phyloP scores from a whole-genome alignment of 2,329 filamentous ascomycete species.

The Aureobasidium lini region DNA sequence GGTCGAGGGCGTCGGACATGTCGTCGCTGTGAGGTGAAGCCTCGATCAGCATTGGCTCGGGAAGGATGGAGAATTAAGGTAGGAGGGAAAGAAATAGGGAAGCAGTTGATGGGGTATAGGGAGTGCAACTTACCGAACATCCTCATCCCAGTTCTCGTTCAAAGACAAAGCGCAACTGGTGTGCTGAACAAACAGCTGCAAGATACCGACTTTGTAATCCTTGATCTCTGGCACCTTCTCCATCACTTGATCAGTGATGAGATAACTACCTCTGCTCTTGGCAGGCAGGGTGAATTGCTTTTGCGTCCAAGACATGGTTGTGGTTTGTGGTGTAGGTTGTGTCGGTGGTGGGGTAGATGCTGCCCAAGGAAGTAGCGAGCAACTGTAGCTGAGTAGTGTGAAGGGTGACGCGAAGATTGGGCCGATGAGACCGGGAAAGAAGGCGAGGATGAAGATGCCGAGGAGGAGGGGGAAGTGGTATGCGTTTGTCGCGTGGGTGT shows the following conservation, averaged over 20 bases:
- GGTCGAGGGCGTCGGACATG: conserved; percentile 89
- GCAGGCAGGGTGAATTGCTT: conserved; percentile 75
- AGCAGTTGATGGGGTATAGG: background rate
- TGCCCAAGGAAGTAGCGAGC: conserved; percentile 18
- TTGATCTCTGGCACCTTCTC: conserved; percentile 69
- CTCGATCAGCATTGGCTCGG: background rate
- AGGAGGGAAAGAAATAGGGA: background rate
- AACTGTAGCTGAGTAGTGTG: conserved; percentile 23
- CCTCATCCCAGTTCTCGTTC: conserved; percentile 84
- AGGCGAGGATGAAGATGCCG: conserved; percentile 41
- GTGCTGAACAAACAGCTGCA: conserved; percentile 92
- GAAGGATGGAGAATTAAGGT: background rate
- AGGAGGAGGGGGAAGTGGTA: conserved; percentile 34
- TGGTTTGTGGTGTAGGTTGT: conserved; percentile 20
- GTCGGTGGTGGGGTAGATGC: conserved; percentile 21
- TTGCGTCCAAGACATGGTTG: conserved; percentile 62
- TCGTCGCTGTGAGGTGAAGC: conserved; percentile 47
- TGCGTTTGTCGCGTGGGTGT: conserved; percentile 26
- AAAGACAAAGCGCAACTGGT: conserved; percentile 83
- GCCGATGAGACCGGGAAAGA: conserved; percentile 43
- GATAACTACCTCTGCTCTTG: conserved; percentile 74
- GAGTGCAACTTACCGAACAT: conserved; percentile 53
- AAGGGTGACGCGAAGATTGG: conserved; percentile 28
- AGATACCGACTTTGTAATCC: conserved; percentile 73
- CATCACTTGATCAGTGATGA: conserved; percentile 72